Conservation (phyloP, 495 filamentous ascomycete species). For the Margaritispora aquatica region DNA sequence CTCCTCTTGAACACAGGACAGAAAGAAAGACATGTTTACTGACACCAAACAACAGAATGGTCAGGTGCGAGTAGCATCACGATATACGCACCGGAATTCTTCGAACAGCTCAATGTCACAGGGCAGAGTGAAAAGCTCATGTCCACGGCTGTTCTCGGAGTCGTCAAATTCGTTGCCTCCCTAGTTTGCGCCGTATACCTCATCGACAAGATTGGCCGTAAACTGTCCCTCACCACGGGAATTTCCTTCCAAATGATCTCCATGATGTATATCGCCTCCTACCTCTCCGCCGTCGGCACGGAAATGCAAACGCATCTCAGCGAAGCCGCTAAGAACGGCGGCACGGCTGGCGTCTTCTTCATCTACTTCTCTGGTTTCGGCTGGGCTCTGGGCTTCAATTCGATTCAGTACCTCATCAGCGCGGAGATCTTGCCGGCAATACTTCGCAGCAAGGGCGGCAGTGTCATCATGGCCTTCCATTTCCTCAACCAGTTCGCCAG, state of each 20-base stretch:
- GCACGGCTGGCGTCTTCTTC: constrained; percentile 51
- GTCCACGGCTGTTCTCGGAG: constrained; percentile 63
- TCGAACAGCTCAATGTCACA: constrained; percentile 55
- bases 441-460: constrained; percentile 44
- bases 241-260: constrained; percentile 56
- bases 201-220: constrained; percentile 68
- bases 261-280: constrained; percentile 65
- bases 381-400: constrained; percentile 72
- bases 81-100: constrained; percentile 60
- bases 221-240: constrained; percentile 58
- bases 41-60: constrained; percentile 48
- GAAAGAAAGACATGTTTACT: background rate
- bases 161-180: constrained; percentile 60
- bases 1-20: background rate
- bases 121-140: constrained; percentile 57
- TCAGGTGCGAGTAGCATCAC: constrained; percentile 65
- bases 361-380: constrained; percentile 60
- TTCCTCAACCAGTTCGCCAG: constrained; percentile 72
- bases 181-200: constrained; percentile 64
- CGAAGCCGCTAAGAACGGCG: constrained; percentile 2
- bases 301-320: constrained; percentile 26
- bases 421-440: constrained; percentile 67
- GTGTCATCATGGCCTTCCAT: constrained; percentile 51
- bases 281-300: constrained; percentile 49
- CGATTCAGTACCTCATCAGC: constrained; percentile 69